A percentile compares a stretch with the other conserved stretches of the same genome.
phyloP scores from a whole-genome alignment of 2,329 filamentous ascomycete species.

The Pseudogymnoascus sp. region DNA sequence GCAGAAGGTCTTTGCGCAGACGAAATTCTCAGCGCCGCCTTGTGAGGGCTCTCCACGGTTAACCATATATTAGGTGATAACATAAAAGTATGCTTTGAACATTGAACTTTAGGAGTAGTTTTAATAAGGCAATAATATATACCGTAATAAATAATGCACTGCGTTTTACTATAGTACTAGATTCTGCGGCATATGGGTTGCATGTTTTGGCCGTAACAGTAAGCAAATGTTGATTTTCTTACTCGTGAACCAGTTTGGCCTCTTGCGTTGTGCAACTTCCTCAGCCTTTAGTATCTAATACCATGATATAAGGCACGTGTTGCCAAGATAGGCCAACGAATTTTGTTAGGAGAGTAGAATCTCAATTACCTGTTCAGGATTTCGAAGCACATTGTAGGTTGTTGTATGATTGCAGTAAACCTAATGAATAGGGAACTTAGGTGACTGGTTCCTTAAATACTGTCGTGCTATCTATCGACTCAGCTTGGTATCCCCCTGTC shows the following conservation, averaged over 20 bases:
- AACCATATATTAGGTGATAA: constrained; percentile 28
- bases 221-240: not conserved
- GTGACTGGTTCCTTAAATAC: not conserved
- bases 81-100: not conserved
- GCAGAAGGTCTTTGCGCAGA: constrained; percentile 70
- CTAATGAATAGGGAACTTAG: not conserved
- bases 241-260: not conserved
- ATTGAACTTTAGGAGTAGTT: not conserved
- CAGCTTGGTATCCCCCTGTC: too few species aligned
- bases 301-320: not conserved
- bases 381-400: not conserved
- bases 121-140: not conserved
- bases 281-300: not conserved
- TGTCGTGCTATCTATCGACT: too few species aligned
- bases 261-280: not conserved
- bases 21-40: constrained; percentile 45
- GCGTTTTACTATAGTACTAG: too few species aligned
- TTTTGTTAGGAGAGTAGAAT: not conserved
- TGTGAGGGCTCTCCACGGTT: constrained; percentile 35
- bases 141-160: not conserved
- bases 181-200: too few species aligned
- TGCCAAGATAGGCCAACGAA: not conserved
- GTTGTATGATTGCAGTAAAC: not conserved
- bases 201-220: too few species aligned
- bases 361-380: not conserved